Base-by-base conservation (phyloP, 805 yeast species). In the Barnettozyma wickerhamii region DNA sequence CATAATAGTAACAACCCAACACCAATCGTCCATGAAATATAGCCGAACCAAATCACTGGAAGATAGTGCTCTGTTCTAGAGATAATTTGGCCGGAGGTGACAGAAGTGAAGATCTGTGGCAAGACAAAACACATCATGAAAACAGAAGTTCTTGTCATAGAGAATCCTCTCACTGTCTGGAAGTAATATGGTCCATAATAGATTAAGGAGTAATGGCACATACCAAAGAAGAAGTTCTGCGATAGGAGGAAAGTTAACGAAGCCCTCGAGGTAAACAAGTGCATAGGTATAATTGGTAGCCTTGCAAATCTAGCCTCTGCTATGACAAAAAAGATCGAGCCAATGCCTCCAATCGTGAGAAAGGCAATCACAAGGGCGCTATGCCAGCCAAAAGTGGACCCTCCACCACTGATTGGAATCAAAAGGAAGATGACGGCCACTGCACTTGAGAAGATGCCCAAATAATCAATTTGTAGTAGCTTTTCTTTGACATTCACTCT, bases 391-490 rank as follows among this genome's bases (percentile, higher is more conserved):
- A 69, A 79, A 10, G 72, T 62, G 7, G 73, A 62, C 3, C 87
- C 87, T 27, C 87, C 88, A 14, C 81, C 80, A 47, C 72, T 69
- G 17, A 78, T 55, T 3, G 82, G 81, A n/a, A 79, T 66, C 63
- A 17, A 61, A 4, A 80, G 45, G 4, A 79, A 55, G 0, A 77
- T 72, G 20, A 70, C 63, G 0, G 74, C 71, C 2, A 75, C 65
- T 5, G 79, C 63, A 27, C 75, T 60, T 12, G 74, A 58, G 21
- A 72, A 47, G 32, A 75, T 66, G 0, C 87, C 87, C 7, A 60
- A 48, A 47, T 69, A 74, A 56, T 80, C 87, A 32, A 79, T 72
- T n/a, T 68, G 68, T 45, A 57, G 60, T 43, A 77, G 69, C 69
- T 33, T 66, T 65, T 51, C 53, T 51, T 34, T 62, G 46, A 48